These are phyloP conservation scores for Lipomyces chichibuensis DNA, from an alignment of 805 yeast genomes.

Conservation along the genomic window DNA sequence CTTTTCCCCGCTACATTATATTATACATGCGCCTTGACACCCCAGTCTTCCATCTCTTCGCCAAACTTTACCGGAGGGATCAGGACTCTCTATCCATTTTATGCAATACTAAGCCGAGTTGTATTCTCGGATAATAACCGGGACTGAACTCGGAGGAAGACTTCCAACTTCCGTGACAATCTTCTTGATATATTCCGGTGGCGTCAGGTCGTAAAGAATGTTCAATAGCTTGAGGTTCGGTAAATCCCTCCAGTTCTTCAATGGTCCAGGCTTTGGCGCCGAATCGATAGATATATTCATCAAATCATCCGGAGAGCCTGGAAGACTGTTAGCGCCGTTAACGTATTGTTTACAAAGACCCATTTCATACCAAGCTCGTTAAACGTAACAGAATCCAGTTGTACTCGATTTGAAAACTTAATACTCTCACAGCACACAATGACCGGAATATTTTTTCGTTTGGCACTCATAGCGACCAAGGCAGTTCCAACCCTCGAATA, in stretches of 20 bases:
- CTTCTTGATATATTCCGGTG: conserved; percentile 89
- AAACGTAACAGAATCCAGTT: conserved; percentile 90
- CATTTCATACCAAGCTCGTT: conserved; percentile 63
- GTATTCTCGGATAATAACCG: conserved; percentile 93
- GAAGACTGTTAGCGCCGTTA: background rate
- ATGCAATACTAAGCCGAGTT: conserved; percentile 45
- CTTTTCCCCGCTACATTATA: background rate
- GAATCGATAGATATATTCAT: conserved; percentile 41
- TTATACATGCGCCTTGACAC: background rate
- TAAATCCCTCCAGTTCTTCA: conserved; percentile 38
- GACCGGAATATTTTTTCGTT: conserved; percentile 87
- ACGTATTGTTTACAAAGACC: background rate
- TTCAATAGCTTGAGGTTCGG: conserved; percentile 68
- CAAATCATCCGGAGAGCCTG: conserved; percentile 41
- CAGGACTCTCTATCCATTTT: background rate
- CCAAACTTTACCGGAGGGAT: background rate
- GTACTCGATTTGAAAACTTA: conserved; percentile 93
- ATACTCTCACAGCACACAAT: conserved; percentile 93
- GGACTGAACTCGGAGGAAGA: conserved; percentile 96
- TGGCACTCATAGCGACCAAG: conserved; percentile 86
- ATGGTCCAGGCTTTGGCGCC: conserved; percentile 30
- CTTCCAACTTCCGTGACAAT: conserved; percentile 96
- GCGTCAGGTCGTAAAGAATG: conserved; percentile 90
- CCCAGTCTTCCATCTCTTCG: background rate
- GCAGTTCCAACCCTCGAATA: conserved; percentile 96